Percentiles rank a stretch among this genome's conserved stretches.
Evolutionary conservation across 345 rosid species (phyloP).

Genomic region (Eucalyptus caleyi): DNA sequence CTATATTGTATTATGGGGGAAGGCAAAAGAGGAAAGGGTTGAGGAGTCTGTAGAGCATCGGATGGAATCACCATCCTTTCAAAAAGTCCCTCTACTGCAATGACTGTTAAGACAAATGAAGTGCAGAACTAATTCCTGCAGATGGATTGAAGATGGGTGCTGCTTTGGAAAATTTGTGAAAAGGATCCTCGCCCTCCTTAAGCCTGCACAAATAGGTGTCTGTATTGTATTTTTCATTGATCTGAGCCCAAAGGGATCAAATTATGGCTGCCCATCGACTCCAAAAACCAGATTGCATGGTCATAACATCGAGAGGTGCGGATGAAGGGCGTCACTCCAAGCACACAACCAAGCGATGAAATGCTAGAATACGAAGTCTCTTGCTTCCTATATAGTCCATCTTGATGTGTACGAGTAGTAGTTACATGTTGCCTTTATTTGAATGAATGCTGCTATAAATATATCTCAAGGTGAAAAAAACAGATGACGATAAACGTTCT

Average conservation of each 20-base stretch:
- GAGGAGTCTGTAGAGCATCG: not conserved
- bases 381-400: too few relatives aligned
- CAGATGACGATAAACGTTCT: not conserved
- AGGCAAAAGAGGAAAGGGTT: slow-evolving; percentile 8
- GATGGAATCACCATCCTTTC: not conserved
- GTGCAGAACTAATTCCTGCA: not conserved
- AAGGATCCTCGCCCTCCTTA: too few relatives aligned
- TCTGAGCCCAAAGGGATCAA: too few relatives aligned
- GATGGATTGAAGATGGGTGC: not conserved
- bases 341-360: not conserved
- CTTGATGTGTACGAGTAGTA: too few relatives aligned
- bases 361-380: not conserved
- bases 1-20: slow-evolving; percentile 24
- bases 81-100: slow-evolving; percentile 5
- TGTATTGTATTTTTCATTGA: too few relatives aligned
- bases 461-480: not conserved
- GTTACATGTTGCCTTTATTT: not conserved
- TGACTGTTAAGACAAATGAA: not conserved
- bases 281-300: not conserved
- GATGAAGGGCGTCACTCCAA: not conserved
- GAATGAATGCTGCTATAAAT: not conserved
- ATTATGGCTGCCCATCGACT: not conserved
- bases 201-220: not conserved
- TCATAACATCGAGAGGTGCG: not conserved
- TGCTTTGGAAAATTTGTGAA: not conserved